Evolutionary conservation across 1,284 basidiomycete species (phyloP), one percentile per base, ranked within the genome.

Genomic region (Malassezia caprae): DNA sequence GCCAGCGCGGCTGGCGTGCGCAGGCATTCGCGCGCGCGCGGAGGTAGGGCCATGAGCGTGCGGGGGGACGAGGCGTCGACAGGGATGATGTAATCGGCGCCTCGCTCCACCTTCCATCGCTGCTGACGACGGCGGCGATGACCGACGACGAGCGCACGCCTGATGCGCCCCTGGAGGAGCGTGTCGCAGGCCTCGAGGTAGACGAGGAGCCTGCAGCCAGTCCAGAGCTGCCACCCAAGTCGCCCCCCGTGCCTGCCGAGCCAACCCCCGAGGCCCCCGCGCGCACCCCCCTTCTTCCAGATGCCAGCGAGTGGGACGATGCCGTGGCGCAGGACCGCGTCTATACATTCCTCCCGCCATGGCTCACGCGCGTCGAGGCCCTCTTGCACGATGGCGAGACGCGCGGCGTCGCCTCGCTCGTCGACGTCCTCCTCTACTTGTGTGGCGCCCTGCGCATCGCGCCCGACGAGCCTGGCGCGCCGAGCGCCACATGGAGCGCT

Each of bases 281-380:
- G 24, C 19, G 37, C 39, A 37, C 27, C 8, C 31, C 44, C 12
- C 28, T 41, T 26, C 49, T 53, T 30, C 62, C 64, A 5, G 63
- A 64, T 13, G 56, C 67, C 46, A 32, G 56, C 17, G 65, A 62
- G 23, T 60, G 70, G 24, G 51, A 59, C 19, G 58, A 61, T 1
- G 70, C 69, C 5, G 63, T 88, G 39, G 75, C 80, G 4, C 82
- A 81, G 43, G 87, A 89, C 54, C 84, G 84, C 75, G 85, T 82
- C 15, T 85, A 87, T 61, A 80, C 88, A 48, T 86, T 87, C 67
- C 74, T 89, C 15, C 84, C 89, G 62, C 84, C 87, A 73, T 90
- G 86, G 86, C 79, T 90, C 5, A 80, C 83, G 7, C 78, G 79
- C 23, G 80, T 82, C 1, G 84, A 88, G 75, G 80, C 80, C 68